Conservation (phyloP, 2,329 filamentous ascomycete species). For the Nothophaeocryptopus gaeumannii region DNA sequence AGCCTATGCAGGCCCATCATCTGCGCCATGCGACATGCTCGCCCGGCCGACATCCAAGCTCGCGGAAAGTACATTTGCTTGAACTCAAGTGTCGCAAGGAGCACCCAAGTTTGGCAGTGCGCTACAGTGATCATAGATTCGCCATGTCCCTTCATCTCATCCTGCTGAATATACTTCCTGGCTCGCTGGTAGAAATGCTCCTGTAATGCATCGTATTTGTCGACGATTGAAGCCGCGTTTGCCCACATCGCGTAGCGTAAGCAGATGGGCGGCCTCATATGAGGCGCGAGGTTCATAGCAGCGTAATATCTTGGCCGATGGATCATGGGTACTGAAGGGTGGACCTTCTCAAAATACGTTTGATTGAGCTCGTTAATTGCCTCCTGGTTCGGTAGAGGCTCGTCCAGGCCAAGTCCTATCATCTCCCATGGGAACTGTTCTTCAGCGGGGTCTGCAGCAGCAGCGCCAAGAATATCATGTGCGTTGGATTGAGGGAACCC, state of each 20-base stretch:
- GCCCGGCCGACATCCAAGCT: constrained; percentile 88
- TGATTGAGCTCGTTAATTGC: constrained; percentile 83
- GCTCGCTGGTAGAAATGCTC: constrained; percentile 87
- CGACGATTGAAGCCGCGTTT: constrained; percentile 78
- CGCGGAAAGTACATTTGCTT: constrained; percentile 96
- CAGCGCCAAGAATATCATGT: constrained; percentile 7
- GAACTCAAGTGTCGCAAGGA: constrained; percentile 85
- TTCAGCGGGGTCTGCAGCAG: constrained; percentile 19
- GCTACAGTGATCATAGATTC: constrained; percentile 82
- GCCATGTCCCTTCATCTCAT: constrained; percentile 89
- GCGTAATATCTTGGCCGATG: constrained; percentile 84
- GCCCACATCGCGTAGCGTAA: constrained; percentile 95
- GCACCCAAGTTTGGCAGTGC: constrained; percentile 79
- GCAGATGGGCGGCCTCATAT: constrained; percentile 79
- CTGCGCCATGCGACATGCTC: constrained; percentile 74
- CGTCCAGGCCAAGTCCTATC: constrained; percentile 76
- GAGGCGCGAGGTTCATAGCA: constrained; percentile 84
- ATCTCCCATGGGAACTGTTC: constrained; percentile 74
- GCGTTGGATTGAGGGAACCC: constrained; percentile 12
- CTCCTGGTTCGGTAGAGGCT: constrained; percentile 73
- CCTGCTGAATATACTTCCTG: constrained; percentile 83
- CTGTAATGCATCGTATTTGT: constrained; percentile 76
- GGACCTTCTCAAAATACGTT: constrained; percentile 87
- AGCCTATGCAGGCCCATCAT: constrained; percentile 92
- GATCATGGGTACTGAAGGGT: constrained; percentile 82